Conservation (phyloP, 768 basidiomycete species). For the Lactarius evosmus region DNA sequence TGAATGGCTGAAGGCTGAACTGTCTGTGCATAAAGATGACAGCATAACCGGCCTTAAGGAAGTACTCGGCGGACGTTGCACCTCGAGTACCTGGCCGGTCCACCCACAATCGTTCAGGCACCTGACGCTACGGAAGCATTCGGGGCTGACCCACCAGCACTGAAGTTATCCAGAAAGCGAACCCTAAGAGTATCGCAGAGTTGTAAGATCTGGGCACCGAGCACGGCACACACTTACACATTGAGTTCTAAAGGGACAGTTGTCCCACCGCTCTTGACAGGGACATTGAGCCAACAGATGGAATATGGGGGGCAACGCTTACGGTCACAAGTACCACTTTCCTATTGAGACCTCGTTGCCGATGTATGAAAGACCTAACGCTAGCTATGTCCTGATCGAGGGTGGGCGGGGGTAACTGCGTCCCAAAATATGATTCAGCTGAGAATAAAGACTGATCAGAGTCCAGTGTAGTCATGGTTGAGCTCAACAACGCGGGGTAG, state of each 20-base stretch:
- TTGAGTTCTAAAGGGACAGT: conserved; percentile 98
- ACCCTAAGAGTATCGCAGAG: conserved; percentile 56
- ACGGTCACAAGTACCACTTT: conserved; percentile 95
- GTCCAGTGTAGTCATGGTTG: conserved; percentile 8
- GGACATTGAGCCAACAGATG: neutral
- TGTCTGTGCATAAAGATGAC: conserved; percentile 99
- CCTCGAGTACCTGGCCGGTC: conserved; percentile 76
- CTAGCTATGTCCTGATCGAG: conserved; percentile 64
- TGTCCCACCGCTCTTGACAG: conserved; percentile 87
- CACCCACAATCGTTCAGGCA: conserved; percentile 15
- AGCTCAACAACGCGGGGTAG: neutral
- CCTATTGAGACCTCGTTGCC: conserved; percentile 60
- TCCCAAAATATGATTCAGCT: conserved; percentile 86
- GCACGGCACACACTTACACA: conserved; percentile 64
- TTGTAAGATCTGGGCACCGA: conserved; percentile 23
- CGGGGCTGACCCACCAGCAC: conserved; percentile 63
- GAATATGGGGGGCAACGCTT: conserved; percentile 34
- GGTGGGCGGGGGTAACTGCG: conserved; percentile 72
- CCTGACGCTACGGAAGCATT: conserved; percentile 5
- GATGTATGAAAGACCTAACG: conserved; percentile 66
- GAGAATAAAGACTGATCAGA: conserved; percentile 49
- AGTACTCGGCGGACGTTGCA: conserved; percentile 97
- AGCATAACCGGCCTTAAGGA: conserved; percentile 89
- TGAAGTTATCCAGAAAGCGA: conserved; percentile 97
- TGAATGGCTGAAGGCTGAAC: conserved; percentile 97